Evolutionary conservation across 176 grass and related monocot species (phyloP), one percentile per base, ranked within the genome.

Genomic region (Echinochloa phyllopogon): DNA sequence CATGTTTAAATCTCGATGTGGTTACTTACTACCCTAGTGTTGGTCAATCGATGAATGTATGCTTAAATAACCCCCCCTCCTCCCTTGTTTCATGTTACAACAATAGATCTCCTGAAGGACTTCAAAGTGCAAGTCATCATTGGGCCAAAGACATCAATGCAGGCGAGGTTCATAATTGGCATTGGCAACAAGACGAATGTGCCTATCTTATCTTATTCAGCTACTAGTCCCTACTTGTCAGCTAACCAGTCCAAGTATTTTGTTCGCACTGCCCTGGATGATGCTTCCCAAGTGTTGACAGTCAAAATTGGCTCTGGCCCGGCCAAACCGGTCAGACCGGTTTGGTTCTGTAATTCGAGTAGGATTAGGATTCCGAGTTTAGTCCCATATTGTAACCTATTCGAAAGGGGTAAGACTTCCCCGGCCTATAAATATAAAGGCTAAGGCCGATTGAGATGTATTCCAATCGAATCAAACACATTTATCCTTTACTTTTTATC

Each of bases 131-230:
- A 85, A 76, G 84, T 52, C 4, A 85, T 90, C 21, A 82, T 90
- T 49, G 87, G 87, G 29, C 87, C 91, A 41, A 80, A 89, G 51
- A 87, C 80, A 52, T 84, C 83, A 9, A 64, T 79, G 5, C 75
- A 92, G 56, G 80, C 84, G 18, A 69, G 60, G 10, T 86, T 89
- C 48, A 21, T 89, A 45, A 29, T 58, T 11, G 72, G 50, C 51
- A 44, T 92, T 5, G 83, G 90, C 67, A 84, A 81, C n/a, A 79
- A 23, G 69, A 76, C 73, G 45, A 62, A 87, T 18, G 91, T 89
- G 7, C 91, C 91, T 9, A 44, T 92, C 17, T 80, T 92, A 47
- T 90, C 91, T 23, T 93, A 87, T 77, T 71, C 84, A 14, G 84
- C 87, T n/a, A 89, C 24, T 6, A 86, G 69, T 16, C 78, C 65